Base-by-base conservation (phyloP, 1,284 basidiomycete species). In the Leccinum solheimii region DNA sequence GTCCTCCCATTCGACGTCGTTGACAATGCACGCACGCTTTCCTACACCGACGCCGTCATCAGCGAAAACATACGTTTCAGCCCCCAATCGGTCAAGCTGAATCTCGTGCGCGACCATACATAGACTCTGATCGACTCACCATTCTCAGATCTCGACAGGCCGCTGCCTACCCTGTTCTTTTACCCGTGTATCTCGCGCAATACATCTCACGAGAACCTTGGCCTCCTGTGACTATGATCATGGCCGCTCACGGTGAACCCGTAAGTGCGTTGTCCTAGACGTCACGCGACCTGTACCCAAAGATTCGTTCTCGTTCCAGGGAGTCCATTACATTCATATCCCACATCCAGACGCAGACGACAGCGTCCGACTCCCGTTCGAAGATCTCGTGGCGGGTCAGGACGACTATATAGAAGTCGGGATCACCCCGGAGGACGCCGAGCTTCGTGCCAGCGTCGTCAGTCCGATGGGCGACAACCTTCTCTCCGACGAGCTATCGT, bases 131-230 rank as follows among this genome's bases (percentile, higher is more conserved):
- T 45, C 38, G 34, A 55, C 38, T 11, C 19, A 34, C 19, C 6
- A 14, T 64, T 53, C 62, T 62, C 27, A 65, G 51, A 50, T 30
- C 53, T 62, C 19, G 49, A 60, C 60, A 80, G 79, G 65, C 76
- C 1, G 77, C 79, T 13, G 77, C 76, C 38, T 80, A 79, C 60
- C 80, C 80, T 2, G 69, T 82, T 52, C 75, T 81, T 48, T 64
- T 81, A 1, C 80, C 80, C 11, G 68, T 78, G 3, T 81, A 81
- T 60, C 64, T 81, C 8, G 65, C 69, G 14, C 74, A 77, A 52
- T 82, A 65, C 62, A 50, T 60, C 55, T 68, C 61, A 14, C 62
- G 54, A 51, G 66, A 62, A 21, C 67, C 70, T 34, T 75, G 73
- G 66, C 73, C 73, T 3, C 67, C 72, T 2, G 58, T 73, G 36